phyloP scores from a whole-genome alignment of 2,329 filamentous ascomycete genomes.

The Phoma herbarum region DNA sequence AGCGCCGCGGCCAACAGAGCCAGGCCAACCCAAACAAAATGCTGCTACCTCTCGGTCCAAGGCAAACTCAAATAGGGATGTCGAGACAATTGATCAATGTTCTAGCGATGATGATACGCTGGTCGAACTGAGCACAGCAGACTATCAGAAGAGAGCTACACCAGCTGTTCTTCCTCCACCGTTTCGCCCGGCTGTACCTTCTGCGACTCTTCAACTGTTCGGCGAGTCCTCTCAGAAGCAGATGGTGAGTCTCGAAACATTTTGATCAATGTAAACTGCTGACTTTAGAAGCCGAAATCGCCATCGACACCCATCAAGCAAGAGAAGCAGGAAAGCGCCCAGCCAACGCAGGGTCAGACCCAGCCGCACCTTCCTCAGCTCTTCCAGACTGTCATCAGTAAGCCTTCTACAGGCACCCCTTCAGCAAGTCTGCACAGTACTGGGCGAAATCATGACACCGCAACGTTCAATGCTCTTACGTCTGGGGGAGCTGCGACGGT shows the following conservation, averaged over 20 bases:
- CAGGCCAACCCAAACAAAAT: background rate
- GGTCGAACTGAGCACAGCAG: slow-evolving; percentile 1
- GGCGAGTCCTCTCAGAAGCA: background rate
- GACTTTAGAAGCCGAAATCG: background rate
- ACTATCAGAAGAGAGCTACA: background rate
- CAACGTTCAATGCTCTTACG: background rate
- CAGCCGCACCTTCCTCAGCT: background rate
- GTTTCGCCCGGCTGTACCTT: background rate
- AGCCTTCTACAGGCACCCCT: background rate
- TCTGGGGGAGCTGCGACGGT: background rate
- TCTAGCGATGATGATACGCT: slow-evolving; percentile 6
- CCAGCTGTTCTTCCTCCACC: background rate
- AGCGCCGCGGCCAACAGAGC: background rate
- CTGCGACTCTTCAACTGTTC: slow-evolving; percentile 1
- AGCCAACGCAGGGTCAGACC: background rate
- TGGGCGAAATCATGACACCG: background rate
- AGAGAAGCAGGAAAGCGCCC: background rate
- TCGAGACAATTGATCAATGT: background rate
- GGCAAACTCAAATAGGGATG: background rate
- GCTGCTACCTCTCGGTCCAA: background rate
- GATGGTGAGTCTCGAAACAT: background rate
- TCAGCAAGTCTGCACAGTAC: background rate
- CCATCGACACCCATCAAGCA: background rate
- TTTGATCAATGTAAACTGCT: background rate
- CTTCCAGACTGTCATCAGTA: background rate